phyloP scores from a whole-genome alignment of 176 grass and related monocot genomes.

The Paspalum vaginatum region DNA sequence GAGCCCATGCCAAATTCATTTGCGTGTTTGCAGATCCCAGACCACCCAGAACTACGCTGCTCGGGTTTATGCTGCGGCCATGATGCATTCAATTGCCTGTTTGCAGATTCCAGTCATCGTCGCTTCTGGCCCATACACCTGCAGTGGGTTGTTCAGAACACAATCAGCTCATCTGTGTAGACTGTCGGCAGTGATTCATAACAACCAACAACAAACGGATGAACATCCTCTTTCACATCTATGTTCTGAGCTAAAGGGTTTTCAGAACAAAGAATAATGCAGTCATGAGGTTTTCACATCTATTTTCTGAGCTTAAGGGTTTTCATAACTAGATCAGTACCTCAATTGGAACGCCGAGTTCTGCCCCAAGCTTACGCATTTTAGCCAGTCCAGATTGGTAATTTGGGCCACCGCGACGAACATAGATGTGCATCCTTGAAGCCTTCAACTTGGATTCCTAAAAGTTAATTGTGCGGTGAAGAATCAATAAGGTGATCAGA shows the following conservation, averaged over 20 bases:
- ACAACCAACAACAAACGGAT: slow-evolving; percentile 15
- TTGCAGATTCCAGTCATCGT: slow-evolving; percentile 98
- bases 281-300: not conserved
- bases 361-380: slow-evolving; percentile 74
- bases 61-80: slow-evolving; percentile 51
- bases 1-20: slow-evolving; percentile 48
- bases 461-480: not conserved
- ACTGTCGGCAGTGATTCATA: not conserved
- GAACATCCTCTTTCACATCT: not conserved
- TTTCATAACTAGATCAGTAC: slow-evolving; percentile 44
- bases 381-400: slow-evolving; percentile 86
- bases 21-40: slow-evolving; percentile 60
- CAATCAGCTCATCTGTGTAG: not conserved
- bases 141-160: slow-evolving; percentile 29
- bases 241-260: not conserved
- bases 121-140: slow-evolving; percentile 92
- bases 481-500: slow-evolving; percentile 15
- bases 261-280: not conserved
- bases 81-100: slow-evolving; percentile 88
- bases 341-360: slow-evolving; percentile 77
- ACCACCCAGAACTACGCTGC: not conserved
- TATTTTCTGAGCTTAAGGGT: no score
- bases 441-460: slow-evolving; percentile 89
- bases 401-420: slow-evolving; percentile 83
- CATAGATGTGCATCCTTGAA: slow-evolving; percentile 82